Percentiles rank a stretch among this genome's conserved stretches.
Conservation (phyloP, 345 rosid species). For the Turnera subulata region DNA sequence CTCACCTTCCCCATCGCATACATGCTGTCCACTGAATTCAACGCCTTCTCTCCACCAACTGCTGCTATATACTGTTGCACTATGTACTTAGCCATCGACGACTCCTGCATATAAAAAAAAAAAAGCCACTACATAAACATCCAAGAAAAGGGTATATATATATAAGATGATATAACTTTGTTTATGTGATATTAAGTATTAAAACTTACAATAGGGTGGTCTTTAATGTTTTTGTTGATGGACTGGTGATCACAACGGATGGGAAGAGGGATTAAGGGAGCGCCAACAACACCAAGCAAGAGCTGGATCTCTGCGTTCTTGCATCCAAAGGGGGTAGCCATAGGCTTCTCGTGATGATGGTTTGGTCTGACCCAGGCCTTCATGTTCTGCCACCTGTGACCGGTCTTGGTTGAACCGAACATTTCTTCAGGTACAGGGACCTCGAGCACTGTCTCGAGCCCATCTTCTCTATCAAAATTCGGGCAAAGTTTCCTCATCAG, state of each 20-base stretch:
- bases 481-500: conserved; percentile 94
- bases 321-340: conserved; percentile 49
- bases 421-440: conserved; percentile 95
- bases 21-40: conserved; percentile 66
- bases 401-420: conserved; percentile 37
- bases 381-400: conserved; percentile 65
- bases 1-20: conserved; percentile 93
- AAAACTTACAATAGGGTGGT: conserved; percentile 61
- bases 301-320: conserved; percentile 76
- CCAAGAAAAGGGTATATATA: too few species aligned
- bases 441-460: conserved; percentile 93
- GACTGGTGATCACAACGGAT: conserved; percentile 31
- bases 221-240: conserved; percentile 38
- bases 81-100: conserved; percentile 88
- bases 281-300: conserved; percentile 88
- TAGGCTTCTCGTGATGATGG: conserved; percentile 13
- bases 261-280: conserved; percentile 91
- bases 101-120: conserved; percentile 38
- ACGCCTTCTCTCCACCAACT: conserved; percentile 73
- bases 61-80: conserved; percentile 89
- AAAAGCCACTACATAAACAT: background rate
- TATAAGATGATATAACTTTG: too few species aligned
- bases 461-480: conserved; percentile 73
- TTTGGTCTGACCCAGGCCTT: conserved; percentile 69
- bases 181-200: too few species aligned